Percentiles rank a stretch among this genome's conserved stretches.
phyloP scores from a whole-genome alignment of 1,284 basidiomycete genomes.

The Ustilago xerochloae region DNA sequence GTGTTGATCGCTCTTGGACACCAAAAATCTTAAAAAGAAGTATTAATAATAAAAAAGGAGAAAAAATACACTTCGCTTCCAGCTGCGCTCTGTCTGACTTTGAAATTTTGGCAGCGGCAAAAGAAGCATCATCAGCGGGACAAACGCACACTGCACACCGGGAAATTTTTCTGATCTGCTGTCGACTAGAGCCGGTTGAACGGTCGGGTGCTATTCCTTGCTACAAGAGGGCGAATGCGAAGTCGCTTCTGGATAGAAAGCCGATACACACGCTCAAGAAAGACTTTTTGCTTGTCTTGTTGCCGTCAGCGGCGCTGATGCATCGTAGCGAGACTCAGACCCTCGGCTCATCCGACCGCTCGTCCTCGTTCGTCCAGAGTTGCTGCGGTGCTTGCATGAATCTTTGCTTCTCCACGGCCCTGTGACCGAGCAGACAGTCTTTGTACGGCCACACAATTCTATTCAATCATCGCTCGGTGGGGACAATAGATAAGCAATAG shows the following conservation, averaged over 20 bases:
- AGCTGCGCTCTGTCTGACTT: not conserved
- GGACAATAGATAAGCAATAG: slow-evolving; percentile 4
- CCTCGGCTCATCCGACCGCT: slow-evolving; percentile 1
- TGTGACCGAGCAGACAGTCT: slow-evolving; percentile 8
- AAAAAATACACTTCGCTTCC: not conserved
- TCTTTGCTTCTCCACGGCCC: not conserved
- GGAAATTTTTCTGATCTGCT: not conserved
- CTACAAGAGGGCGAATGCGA: not conserved
- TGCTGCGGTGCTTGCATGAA: slow-evolving; percentile 2
- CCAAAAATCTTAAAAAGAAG: not conserved
- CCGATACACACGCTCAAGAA: not conserved
- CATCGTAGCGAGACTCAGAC: not conserved
- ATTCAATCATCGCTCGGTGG: not conserved
- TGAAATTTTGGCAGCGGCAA: not conserved
- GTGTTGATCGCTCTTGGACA: slow-evolving; percentile 2
- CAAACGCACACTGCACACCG: not conserved
- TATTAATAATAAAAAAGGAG: not conserved
- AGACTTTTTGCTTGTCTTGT: not conserved
- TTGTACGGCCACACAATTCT: not conserved
- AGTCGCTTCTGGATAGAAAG: not conserved
- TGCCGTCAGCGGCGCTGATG: slow-evolving; percentile 12
- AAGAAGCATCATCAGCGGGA: not conserved
- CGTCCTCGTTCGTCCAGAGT: no score
- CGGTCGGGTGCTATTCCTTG: not conserved
- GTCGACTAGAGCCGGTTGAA: slow-evolving; percentile 5